Conservation (phyloP, 179 eudicot species). For the Silene coronaria region DNA sequence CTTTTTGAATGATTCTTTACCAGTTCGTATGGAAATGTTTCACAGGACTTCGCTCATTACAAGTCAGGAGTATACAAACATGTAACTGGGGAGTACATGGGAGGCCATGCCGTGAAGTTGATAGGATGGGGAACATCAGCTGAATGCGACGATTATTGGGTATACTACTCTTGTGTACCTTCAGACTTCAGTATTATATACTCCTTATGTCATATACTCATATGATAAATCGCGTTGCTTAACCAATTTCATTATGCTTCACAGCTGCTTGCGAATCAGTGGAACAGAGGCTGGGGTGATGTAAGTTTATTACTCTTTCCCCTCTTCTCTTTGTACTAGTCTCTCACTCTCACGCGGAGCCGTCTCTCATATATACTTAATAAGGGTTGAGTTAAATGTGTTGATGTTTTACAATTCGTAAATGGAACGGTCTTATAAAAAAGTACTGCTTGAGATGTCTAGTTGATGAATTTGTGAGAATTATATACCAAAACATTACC, state of each 20-base stretch:
- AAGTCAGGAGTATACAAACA: constrained; percentile 92
- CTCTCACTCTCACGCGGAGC: not conserved
- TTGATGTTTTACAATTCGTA: not conserved
- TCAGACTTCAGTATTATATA: not conserved
- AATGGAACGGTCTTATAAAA: not conserved
- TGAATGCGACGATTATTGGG: constrained; percentile 92
- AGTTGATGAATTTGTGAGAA: no score
- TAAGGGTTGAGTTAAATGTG: not conserved
- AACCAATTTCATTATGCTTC: constrained; percentile 11
- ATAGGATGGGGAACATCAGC: constrained; percentile 94
- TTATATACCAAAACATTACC: no score
- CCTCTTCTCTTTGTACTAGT: not conserved
- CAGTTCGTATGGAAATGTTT: not conserved
- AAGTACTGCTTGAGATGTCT: no score
- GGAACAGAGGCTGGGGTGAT: constrained; percentile 96
- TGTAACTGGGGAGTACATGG: constrained; percentile 57
- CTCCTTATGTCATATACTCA: not conserved
- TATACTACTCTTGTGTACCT: constrained; percentile 24
- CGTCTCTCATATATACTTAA: no score
- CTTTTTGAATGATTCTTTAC: not conserved
- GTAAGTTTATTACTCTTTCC: constrained; percentile 39
- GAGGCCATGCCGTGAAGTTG: constrained; percentile 96
- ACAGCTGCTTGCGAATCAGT: constrained; percentile 92
- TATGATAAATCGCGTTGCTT: constrained; percentile 6
- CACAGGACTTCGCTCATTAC: constrained; percentile 94